A percentile compares a stretch with the other conserved stretches of the same genome.
These are phyloP conservation scores for Neocatenulostroma microsporum DNA, from an alignment of 2,329 filamentous ascomycete species.

Conservation along the genomic window DNA sequence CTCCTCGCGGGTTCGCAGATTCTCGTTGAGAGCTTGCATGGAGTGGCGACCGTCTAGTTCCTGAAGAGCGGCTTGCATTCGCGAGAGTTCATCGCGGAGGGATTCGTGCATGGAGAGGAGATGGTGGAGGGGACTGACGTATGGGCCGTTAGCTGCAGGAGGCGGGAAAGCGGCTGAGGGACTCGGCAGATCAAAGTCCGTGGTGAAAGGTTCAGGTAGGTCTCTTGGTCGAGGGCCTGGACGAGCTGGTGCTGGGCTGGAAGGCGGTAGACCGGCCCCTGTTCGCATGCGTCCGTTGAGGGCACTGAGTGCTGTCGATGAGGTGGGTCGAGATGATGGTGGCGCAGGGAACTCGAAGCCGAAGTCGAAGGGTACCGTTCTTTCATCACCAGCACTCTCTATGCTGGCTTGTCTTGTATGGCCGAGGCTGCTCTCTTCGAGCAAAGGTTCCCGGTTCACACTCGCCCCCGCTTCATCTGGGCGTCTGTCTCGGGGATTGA, in stretches of 20 bases:
- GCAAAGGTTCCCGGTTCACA: constrained; percentile 17
- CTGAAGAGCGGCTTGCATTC: constrained; percentile 47
- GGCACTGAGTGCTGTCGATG: background rate
- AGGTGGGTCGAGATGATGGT: background rate
- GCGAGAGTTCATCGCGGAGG: constrained; percentile 51
- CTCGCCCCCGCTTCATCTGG: constrained; percentile 16
- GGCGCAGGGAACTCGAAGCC: background rate
- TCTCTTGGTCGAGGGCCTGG: constrained; percentile 17
- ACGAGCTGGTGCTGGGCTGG: constrained; percentile 10
- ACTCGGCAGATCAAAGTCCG: constrained; percentile 22
- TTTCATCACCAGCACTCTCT: background rate
- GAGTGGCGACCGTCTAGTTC: constrained; percentile 54
- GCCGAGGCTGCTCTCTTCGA: constrained; percentile 8
- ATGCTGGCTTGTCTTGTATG: background rate
- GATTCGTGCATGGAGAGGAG: constrained; percentile 55
- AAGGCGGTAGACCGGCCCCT: no score
- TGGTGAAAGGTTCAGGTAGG: constrained; percentile 17
- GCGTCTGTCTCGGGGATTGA: constrained; percentile 16
- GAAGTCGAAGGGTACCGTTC: no score
- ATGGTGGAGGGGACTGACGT: constrained; percentile 47
- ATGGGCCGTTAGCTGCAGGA: constrained; percentile 27
- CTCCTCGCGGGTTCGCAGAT: constrained; percentile 53
- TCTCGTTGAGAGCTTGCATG: constrained; percentile 58
- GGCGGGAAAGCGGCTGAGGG: constrained; percentile 17
- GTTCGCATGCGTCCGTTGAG: background rate